Evolutionary conservation across 805 yeast species (phyloP), one percentile per base, ranked within the genome.

Genomic region (Cyberlindnera subsufficiens): DNA sequence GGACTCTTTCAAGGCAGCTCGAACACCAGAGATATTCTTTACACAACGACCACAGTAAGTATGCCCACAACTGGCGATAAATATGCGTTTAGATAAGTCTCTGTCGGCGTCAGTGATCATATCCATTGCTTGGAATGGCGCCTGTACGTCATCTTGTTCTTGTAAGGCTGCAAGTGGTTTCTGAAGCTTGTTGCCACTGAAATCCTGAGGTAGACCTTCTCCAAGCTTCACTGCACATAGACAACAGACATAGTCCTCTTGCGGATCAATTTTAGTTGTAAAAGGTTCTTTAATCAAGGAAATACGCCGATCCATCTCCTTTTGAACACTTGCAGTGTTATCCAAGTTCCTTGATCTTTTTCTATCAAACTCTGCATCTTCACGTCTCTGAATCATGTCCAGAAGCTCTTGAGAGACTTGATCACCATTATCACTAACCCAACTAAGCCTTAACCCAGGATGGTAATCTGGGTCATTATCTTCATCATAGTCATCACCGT

Each of bases 21-120:
- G 56, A 4, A 68, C 54, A 52, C 74, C 71, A 15, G 73, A 74
- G n/a, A 83, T 78, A 52, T 79, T 74, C 50, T 77, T 77, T 18
- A 83, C 84, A 63, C 96, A 88, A 34, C 91, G 63, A 1, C 96
- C 96, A 61, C 96, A 88, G 59, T 77, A 88, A 0, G 80, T 74
- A 65, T 88, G 96, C 0, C 96, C 96, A 67, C 96, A 88, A 32
- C 65, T 62, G 0, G 86, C 74, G 16, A 73, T 71, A 55, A 81
- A 88, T 2, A 83, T 74, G 46, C 88, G 72, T 53, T 71, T 77
- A 0, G 90, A 82, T 30, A 85, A 64, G 42, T 75, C 81, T 16
- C 65, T 54, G 54, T 86, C 95, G 0, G 67, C 65, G 10, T 67
- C 69, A 0, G 81, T 72, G n/a, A 80, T 64, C 22, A 66, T 63